These are phyloP conservation scores for Blastocystis sp. DNA, from an alignment of 352 stramenopile species.

Conservation along the genomic window DNA sequence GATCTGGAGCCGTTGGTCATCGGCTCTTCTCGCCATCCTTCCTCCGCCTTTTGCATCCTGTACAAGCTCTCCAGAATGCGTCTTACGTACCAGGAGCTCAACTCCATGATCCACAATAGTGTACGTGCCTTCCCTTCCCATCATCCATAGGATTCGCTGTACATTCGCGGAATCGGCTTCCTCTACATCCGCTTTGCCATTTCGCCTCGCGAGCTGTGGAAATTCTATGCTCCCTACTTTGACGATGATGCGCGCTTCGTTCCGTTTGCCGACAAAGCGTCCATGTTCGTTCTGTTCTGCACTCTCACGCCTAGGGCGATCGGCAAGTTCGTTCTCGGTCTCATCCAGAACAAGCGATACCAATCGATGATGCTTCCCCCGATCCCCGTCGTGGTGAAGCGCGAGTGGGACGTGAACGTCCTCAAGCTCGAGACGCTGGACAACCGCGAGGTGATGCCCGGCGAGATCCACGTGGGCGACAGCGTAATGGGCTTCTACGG, in stretches of 20 bases:
- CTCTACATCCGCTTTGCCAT: conserved; percentile 59
- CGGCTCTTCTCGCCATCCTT: conserved; percentile 66
- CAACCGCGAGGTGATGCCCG: conserved; percentile 1
- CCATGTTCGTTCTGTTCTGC: neutral
- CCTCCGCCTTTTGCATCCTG: conserved; percentile 66
- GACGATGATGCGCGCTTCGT: conserved; percentile 7
- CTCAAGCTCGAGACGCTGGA: conserved; percentile 45
- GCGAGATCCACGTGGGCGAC: conserved; percentile 50
- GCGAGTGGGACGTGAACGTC: conserved; percentile 66
- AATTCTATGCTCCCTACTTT: conserved; percentile 66
- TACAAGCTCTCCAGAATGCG: conserved; percentile 42
- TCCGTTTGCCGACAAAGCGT: conserved; percentile 19
- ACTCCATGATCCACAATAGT: conserved; percentile 2
- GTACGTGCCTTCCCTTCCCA: neutral
- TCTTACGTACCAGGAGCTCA: conserved; percentile 48
- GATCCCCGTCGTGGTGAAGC: conserved; percentile 46
- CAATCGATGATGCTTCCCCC: conserved; percentile 55
- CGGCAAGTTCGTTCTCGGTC: conserved; percentile 2
- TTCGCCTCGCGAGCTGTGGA: conserved; percentile 37
- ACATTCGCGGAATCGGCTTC: conserved; percentile 42
- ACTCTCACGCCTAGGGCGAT: conserved; percentile 11
- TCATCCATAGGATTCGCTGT: conserved; percentile 36
- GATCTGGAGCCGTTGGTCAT: conserved; percentile 55
- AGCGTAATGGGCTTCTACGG: conserved; percentile 67
- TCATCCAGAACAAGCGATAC: conserved; percentile 67